Percentiles rank a stretch among this genome's conserved stretches.
Evolutionary conservation across 495 filamentous ascomycete genomes (phyloP).

Genomic region (Melanomma pulvis-pyrius): DNA sequence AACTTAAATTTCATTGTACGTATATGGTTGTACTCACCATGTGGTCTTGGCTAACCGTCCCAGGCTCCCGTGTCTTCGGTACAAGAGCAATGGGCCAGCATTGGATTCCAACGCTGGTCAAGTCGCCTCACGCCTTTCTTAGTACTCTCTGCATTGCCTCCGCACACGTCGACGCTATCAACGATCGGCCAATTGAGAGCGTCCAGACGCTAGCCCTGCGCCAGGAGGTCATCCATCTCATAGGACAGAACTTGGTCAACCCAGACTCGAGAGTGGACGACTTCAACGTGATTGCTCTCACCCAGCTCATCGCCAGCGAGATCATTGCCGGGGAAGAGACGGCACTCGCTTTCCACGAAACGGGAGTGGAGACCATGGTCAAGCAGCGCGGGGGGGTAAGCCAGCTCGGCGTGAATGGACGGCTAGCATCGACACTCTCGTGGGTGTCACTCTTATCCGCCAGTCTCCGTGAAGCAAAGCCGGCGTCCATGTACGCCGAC

Average conservation of each 20-base stretch:
- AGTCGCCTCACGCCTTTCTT: slow-evolving; percentile 43
- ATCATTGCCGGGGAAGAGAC: slow-evolving; percentile 38
- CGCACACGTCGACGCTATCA: slow-evolving; percentile 41
- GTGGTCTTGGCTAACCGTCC: background rate
- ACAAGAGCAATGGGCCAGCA: slow-evolving; percentile 37
- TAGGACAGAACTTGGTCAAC: slow-evolving; percentile 37
- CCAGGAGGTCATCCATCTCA: slow-evolving; percentile 39
- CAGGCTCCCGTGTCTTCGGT: slow-evolving; percentile 35
- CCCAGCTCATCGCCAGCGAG: slow-evolving; percentile 42
- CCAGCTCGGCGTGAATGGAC: slow-evolving; percentile 28
- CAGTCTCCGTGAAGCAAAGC: slow-evolving; percentile 35
- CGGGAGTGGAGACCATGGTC: slow-evolving; percentile 39
- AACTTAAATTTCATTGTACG: slow-evolving; percentile 38
- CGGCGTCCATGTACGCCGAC: slow-evolving; percentile 31
- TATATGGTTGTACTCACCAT: background rate
- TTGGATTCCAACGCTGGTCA: slow-evolving; percentile 43
- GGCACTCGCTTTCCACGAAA: slow-evolving; percentile 36
- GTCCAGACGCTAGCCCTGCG: slow-evolving; percentile 34
- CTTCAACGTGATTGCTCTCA: slow-evolving; percentile 42
- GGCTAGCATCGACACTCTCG: slow-evolving; percentile 29
- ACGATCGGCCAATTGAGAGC: slow-evolving; percentile 24
- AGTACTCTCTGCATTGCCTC: slow-evolving; percentile 44
- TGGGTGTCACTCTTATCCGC: slow-evolving; percentile 36
- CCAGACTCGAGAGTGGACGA: slow-evolving; percentile 30
- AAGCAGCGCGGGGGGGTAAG: slow-evolving; percentile 38